Evolutionary conservation across 257 asterid genomes (phyloP).

Genomic region (Nicotiana noctiflora): DNA sequence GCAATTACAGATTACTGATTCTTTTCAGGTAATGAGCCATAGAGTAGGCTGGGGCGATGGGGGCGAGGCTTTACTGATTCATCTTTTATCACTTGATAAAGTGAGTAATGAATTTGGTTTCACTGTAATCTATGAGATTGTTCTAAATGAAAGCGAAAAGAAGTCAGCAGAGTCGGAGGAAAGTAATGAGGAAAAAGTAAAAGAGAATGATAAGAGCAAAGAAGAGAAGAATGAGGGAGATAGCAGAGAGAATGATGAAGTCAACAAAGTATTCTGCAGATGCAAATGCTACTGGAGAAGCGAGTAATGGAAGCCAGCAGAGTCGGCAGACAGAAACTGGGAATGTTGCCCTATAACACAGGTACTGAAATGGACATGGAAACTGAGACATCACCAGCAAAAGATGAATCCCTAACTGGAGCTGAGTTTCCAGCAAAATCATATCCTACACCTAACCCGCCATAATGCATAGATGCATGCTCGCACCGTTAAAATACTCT

Average conservation of each 20-base stretch:
- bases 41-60: too few relatives aligned
- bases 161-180: slow-evolving; percentile 26
- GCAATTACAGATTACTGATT: too few relatives aligned
- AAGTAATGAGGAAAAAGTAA: slow-evolving; percentile 24
- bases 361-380: too few relatives aligned
- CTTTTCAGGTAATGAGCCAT: too few relatives aligned
- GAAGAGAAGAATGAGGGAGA: slow-evolving; percentile 26
- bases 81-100: too few relatives aligned
- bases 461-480: slow-evolving; percentile 38
- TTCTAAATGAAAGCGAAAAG: slow-evolving; percentile 29
- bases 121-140: too few relatives aligned
- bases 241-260: too few relatives aligned
- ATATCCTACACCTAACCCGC: slow-evolving; percentile 57
- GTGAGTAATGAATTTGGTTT: too few relatives aligned
- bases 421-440: too few relatives aligned
- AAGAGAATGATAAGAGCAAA: slow-evolving; percentile 20
- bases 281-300: slow-evolving; percentile 9
- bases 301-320: slow-evolving; percentile 13
- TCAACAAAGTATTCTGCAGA: slow-evolving; percentile 17
- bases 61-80: too few relatives aligned
- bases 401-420: slow-evolving; percentile 41
- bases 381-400: slow-evolving; percentile 55
- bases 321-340: too few relatives aligned
- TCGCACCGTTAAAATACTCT: slow-evolving; percentile 75
- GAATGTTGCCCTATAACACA: too few relatives aligned